Conservation (phyloP, 2,329 filamentous ascomycete species). For the Emmonsiellopsis sp. region DNA sequence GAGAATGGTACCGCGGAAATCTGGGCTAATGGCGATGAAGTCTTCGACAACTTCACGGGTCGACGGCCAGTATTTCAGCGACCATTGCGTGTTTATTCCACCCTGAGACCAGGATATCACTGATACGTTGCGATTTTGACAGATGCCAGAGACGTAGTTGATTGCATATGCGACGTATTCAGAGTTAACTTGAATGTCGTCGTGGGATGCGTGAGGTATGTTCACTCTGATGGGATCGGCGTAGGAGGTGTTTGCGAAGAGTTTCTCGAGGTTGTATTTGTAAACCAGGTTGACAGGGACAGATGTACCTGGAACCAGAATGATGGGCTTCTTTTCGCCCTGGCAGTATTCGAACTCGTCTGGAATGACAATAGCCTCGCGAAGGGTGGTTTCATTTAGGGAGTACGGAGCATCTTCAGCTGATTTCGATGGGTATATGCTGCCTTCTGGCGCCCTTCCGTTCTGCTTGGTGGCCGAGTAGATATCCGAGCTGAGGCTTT, state of each 20-base stretch:
- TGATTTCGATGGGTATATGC: constrained; percentile 13
- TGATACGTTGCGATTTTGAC: constrained; percentile 26
- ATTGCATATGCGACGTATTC: constrained; percentile 51
- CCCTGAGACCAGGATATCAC: constrained; percentile 50
- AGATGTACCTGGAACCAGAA: constrained; percentile 47
- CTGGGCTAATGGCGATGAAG: constrained; percentile 43
- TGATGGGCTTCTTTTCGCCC: constrained; percentile 33
- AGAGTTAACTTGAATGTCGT: constrained; percentile 42
- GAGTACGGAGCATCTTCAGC: constrained; percentile 40
- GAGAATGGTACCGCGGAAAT: constrained; percentile 42
- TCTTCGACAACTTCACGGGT: constrained; percentile 38
- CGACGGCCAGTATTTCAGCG: constrained; percentile 48
- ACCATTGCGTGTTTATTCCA: constrained; percentile 47
- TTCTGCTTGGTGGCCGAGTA: background rate
- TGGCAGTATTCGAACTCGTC: constrained; percentile 38
- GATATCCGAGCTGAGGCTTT: background rate
- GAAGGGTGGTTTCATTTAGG: constrained; percentile 37
- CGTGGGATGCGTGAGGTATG: constrained; percentile 38
- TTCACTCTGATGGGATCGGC: constrained; percentile 49
- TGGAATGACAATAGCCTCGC: constrained; percentile 45
- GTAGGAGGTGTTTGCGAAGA: constrained; percentile 33
- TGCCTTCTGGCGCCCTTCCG: background rate
- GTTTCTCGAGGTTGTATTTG: constrained; percentile 40
- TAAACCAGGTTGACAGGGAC: constrained; percentile 38
- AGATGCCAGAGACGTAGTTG: constrained; percentile 43